These are phyloP conservation scores for Neoarthrinium moseri DNA, from an alignment of 2,329 filamentous ascomycete genomes.

Conservation along the genomic window DNA sequence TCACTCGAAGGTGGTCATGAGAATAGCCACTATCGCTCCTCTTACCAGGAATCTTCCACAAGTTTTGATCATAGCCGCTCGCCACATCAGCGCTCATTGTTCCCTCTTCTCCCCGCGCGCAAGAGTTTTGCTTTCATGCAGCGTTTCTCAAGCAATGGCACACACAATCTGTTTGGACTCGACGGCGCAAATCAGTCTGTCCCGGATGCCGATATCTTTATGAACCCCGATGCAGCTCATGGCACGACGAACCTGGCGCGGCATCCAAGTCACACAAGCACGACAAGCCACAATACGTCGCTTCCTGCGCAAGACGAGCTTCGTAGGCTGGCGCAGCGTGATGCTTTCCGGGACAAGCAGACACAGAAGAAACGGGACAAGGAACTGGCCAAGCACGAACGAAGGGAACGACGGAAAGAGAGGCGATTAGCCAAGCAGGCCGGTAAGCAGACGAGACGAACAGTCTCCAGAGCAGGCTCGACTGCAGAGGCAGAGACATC, in stretches of 20 bases:
- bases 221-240: not conserved
- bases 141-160: conserved; percentile 3
- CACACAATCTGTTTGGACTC: conserved; percentile 1
- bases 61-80: not conserved
- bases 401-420: conserved; percentile 12
- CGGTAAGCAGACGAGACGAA: too few species aligned
- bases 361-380: not conserved
- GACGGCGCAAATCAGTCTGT: conserved; percentile 4
- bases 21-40: not conserved
- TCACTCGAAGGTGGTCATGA: conserved; percentile 16
- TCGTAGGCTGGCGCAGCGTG: not conserved
- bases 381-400: conserved; percentile 1
- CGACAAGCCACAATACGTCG: not conserved
- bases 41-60: conserved; percentile 6
- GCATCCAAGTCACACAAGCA: not conserved
- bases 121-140: conserved; percentile 8
- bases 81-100: not conserved
- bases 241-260: not conserved
- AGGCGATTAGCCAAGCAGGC: conserved; percentile 1
- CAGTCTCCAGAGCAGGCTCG: conserved; percentile 10
- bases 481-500: not conserved
- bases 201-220: not conserved
- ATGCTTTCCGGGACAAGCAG: not conserved
- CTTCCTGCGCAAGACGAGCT: not conserved
- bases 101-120: conserved; percentile 6